These are phyloP conservation scores for Misopates orontium DNA, from an alignment of 257 asterid genomes.

Conservation along the genomic window DNA sequence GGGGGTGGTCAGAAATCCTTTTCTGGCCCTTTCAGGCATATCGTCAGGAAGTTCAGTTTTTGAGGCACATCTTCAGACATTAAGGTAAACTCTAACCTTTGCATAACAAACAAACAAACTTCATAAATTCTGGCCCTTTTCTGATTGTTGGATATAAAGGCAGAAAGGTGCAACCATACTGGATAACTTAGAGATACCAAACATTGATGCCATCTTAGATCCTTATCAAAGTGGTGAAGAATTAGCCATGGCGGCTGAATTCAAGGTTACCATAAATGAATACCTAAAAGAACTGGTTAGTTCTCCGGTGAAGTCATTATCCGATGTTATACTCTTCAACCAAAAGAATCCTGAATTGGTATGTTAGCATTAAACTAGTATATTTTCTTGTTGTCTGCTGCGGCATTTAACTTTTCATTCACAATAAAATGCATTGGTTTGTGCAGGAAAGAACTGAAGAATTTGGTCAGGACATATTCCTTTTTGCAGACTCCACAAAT, in stretches of 20 bases:
- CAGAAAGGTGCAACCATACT: conserved; percentile 50
- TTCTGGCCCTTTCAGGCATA: conserved; percentile 27
- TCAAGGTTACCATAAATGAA: conserved; percentile 46
- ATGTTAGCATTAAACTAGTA: conserved; percentile 5
- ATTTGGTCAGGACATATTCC: conserved; percentile 48
- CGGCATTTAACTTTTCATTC: not conserved
- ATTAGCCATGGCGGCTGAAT: conserved; percentile 52
- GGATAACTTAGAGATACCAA: conserved; percentile 51
- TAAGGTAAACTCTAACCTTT: conserved; percentile 29
- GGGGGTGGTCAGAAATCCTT: conserved; percentile 57
- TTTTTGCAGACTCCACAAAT: conserved; percentile 53
- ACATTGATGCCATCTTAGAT: conserved; percentile 44
- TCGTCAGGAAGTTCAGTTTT: conserved; percentile 28
- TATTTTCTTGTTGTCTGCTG: not conserved
- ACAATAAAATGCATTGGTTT: not conserved
- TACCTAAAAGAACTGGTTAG: conserved; percentile 41
- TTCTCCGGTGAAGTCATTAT: conserved; percentile 56
- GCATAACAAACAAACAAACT: too few relatives aligned
- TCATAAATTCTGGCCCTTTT: too few relatives aligned
- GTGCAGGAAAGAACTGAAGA: conserved; percentile 40
- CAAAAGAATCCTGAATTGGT: conserved; percentile 52
- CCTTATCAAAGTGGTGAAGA: conserved; percentile 51
- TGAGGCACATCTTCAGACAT: conserved; percentile 38
- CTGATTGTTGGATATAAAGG: conserved; percentile 29
- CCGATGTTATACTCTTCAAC: conserved; percentile 62